Evolutionary conservation across 139 green algal genomes (phyloP).

Genomic region (Chlorella sp.): DNA sequence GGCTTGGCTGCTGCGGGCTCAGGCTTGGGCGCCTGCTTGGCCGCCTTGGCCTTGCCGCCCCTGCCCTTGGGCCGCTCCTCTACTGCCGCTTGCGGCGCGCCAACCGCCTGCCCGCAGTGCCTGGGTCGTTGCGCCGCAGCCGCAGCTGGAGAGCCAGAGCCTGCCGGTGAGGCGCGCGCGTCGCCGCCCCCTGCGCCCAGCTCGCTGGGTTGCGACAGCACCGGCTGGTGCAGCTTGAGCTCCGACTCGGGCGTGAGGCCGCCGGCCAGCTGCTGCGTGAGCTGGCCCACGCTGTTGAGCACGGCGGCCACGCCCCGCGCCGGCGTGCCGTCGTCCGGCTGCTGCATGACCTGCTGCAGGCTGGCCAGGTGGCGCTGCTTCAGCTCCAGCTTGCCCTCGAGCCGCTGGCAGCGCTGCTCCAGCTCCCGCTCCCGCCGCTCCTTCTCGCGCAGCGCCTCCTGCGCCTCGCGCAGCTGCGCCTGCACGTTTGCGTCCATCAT

Average conservation of each 20-base stretch:
- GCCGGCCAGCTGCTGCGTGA: neutral
- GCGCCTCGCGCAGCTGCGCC: conserved; percentile 13
- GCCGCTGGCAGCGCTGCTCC: no score
- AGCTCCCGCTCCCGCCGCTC: no score
- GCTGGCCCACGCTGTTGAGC: neutral
- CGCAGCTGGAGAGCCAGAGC: neutral
- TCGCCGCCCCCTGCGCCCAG: neutral
- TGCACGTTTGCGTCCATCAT: conserved; percentile 8
- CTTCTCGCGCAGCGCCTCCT: conserved; percentile 25
- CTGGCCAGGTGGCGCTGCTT: conserved; percentile 21
- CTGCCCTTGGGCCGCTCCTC: neutral
- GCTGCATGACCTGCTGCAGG: conserved; percentile 12
- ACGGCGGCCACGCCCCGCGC: conserved; percentile 9
- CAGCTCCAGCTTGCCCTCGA: no score
- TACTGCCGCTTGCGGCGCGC: conserved; percentile 4
- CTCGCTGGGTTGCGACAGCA: neutral
- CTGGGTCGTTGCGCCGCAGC: no score
- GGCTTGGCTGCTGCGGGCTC: conserved; percentile 3
- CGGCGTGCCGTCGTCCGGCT: conserved; percentile 17
- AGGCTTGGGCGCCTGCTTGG: neutral
- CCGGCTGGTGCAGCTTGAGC: conserved; percentile 1
- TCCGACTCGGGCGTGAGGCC: conserved; percentile 7
- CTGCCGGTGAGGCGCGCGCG: neutral
- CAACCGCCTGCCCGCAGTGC: neutral
- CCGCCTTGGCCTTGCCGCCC: neutral